Percentiles rank a stretch among this genome's conserved stretches.
phyloP scores from a whole-genome alignment of 495 filamentous ascomycete species.

The Penicillium malachiteum region DNA sequence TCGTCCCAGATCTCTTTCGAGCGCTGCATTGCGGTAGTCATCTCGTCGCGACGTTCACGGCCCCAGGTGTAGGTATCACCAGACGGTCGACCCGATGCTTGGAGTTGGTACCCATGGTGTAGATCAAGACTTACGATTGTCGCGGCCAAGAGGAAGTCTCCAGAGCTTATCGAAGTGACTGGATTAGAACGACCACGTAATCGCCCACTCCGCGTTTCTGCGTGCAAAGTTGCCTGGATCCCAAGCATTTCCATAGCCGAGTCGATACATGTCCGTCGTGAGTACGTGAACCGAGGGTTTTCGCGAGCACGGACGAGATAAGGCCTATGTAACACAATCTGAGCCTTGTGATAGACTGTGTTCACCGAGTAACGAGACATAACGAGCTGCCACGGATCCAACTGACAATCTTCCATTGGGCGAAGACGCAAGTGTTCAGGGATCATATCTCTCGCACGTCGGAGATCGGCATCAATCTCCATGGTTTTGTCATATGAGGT shows the following conservation, averaged over 20 bases:
- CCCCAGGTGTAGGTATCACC: slow-evolving; percentile 65
- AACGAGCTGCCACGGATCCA: slow-evolving; percentile 76
- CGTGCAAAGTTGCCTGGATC: slow-evolving; percentile 72
- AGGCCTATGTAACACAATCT: slow-evolving; percentile 84
- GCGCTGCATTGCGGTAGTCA: slow-evolving; percentile 70
- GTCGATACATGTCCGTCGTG: slow-evolving; percentile 81
- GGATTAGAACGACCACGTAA: slow-evolving; percentile 69
- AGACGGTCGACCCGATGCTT: slow-evolving; percentile 39
- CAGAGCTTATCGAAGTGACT: slow-evolving; percentile 72
- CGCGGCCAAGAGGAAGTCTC: slow-evolving; percentile 84
- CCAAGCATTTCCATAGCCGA: slow-evolving; percentile 77
- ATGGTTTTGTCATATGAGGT: slow-evolving; percentile 81
- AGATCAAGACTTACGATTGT: slow-evolving; percentile 90
- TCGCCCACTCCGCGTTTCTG: slow-evolving; percentile 71
- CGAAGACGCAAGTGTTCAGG: slow-evolving; percentile 78
- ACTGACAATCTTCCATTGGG: slow-evolving; percentile 70
- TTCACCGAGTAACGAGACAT: slow-evolving; percentile 74
- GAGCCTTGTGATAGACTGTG: slow-evolving; percentile 78
- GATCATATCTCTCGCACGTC: slow-evolving; percentile 65
- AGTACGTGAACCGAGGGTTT: slow-evolving; percentile 79
- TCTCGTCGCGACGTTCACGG: slow-evolving; percentile 66
- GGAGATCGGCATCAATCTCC: slow-evolving; percentile 73
- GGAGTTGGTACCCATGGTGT: slow-evolving; percentile 38
- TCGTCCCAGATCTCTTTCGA: slow-evolving; percentile 77
- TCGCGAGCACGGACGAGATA: slow-evolving; percentile 76